These are phyloP conservation scores for Penicillium canescens DNA, from an alignment of 495 filamentous ascomycete genomes.

Conservation along the genomic window DNA sequence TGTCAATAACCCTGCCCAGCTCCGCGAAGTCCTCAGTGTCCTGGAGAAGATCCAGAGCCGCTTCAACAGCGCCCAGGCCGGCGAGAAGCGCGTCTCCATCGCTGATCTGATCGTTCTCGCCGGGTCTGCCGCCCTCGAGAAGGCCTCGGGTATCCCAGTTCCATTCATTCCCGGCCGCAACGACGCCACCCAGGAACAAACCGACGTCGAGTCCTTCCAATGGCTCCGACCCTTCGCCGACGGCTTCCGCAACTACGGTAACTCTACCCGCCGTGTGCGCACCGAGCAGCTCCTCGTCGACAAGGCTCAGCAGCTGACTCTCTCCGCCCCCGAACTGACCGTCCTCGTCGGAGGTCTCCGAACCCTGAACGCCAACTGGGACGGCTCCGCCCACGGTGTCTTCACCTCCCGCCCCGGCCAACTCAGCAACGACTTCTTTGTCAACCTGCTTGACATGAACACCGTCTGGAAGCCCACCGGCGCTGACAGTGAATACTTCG, in stretches of 20 bases:
- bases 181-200: slow-evolving; percentile 62
- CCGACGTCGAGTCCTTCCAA: slow-evolving; percentile 60
- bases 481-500: slow-evolving; percentile 51
- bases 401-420: slow-evolving; percentile 62
- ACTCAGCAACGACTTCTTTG: slow-evolving; percentile 75
- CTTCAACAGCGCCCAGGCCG: slow-evolving; percentile 53
- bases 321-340: slow-evolving; percentile 66
- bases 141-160: slow-evolving; percentile 39
- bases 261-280: slow-evolving; percentile 54
- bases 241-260: slow-evolving; percentile 75
- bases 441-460: slow-evolving; percentile 67
- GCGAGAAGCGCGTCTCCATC: slow-evolving; percentile 67
- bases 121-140: slow-evolving; percentile 47
- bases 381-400: slow-evolving; percentile 61
- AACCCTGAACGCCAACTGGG: slow-evolving; percentile 63
- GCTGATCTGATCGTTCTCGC: slow-evolving; percentile 72
- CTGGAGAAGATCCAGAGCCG: slow-evolving; percentile 62
- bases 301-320: slow-evolving; percentile 64
- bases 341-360: slow-evolving; percentile 69
- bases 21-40: slow-evolving; percentile 54
- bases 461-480: slow-evolving; percentile 60
- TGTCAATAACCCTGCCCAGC: slow-evolving; percentile 63
- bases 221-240: slow-evolving; percentile 63
- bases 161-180: slow-evolving; percentile 49
- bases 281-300: slow-evolving; percentile 69